Evolutionary conservation across 371 early-diverging fungal genomes (phyloP).

Genomic region (Blakeslea trispora): DNA sequence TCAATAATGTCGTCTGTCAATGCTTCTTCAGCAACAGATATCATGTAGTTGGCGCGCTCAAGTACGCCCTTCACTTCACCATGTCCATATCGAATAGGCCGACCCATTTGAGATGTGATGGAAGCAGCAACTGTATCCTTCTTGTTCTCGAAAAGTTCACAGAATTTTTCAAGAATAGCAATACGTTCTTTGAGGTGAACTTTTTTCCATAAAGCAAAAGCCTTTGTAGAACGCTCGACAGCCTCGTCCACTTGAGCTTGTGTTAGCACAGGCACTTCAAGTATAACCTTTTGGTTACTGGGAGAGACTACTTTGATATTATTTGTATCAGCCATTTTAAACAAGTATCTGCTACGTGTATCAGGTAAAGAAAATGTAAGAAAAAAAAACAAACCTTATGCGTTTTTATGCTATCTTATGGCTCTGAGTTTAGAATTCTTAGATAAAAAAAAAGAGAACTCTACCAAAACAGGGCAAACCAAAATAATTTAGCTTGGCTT

Average conservation of each 20-base stretch:
- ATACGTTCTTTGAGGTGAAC: conserved; percentile 60
- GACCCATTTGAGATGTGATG: conserved; percentile 73
- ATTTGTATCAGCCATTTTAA: conserved; percentile 9
- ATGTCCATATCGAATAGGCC: conserved; percentile 71
- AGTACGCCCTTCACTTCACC: conserved; percentile 77
- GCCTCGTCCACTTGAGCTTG: conserved; percentile 46
- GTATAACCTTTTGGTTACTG: conserved; percentile 30
- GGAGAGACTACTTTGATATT: conserved; percentile 44
- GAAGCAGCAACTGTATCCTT: conserved; percentile 64
- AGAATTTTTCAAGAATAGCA: conserved; percentile 55
- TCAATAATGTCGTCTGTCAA: conserved; percentile 60
- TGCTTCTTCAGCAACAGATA: conserved; percentile 67
- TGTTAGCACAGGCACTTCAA: conserved; percentile 34
- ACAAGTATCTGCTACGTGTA: not conserved
- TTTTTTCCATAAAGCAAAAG: conserved; percentile 57
- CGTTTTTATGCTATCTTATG: too few species aligned
- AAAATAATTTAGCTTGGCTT: too few species aligned
- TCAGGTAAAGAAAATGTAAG: conserved; percentile 1
- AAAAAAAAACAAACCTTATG: not conserved
- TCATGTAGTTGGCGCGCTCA: conserved; percentile 73
- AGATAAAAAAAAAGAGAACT: too few species aligned
- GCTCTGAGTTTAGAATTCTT: too few species aligned
- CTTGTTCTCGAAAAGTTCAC: conserved; percentile 57
- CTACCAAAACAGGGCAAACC: too few species aligned
- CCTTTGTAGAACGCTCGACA: conserved; percentile 44